Evolutionary conservation across 352 stramenopile genomes (phyloP), one percentile per base, ranked within the genome.

Genomic region (Phytophthora niederhauseri): DNA sequence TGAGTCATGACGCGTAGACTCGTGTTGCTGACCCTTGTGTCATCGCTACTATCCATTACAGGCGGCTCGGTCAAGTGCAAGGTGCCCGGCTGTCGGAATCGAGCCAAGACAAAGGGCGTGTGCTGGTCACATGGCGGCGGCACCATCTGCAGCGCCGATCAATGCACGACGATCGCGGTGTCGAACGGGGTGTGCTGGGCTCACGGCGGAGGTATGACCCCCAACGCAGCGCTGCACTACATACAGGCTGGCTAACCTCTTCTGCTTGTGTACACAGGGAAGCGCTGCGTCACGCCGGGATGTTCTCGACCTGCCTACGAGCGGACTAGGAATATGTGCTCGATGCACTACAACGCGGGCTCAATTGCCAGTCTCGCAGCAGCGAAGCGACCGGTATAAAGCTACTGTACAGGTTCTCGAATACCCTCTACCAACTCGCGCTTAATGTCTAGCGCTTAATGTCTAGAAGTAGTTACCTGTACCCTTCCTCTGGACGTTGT

Each of bases 221-320:
- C n/a, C n/a, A n/a, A n/a, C n/a, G n/a, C n/a, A n/a, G n/a, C n/a
- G 22, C 46, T 53, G 46, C 24, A 26, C 24, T 26, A 1, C 9
- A 4, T 11, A n/a, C 12, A 20, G 6, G 22, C 22, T 54, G 3
- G 24, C 45, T 15, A 15, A 51, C 45, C 15, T 48, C 15, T 48
- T 22, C 15, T 48, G 5, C 48, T 34, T 31, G 22, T 34, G 12
- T 54, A 43, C 19, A 4, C 30, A 76, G 82, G 82, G 57, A 89
- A 88, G 54, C 80, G 82, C 54, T 80, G 69, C 36, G 57, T 79
- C n/a, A 72, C 70, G 19, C 46, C 45, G 2, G 65, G 69, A 24
- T 84, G 77, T 43, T 69, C 64, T 24, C 73, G 76, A 15, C 82
- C 80, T 45, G 82, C 82, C n/a, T 90, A 90, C 65, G 80, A 89